These are phyloP conservation scores for Russula brevipes DNA, from an alignment of 768 basidiomycete species.

Conservation along the genomic window DNA sequence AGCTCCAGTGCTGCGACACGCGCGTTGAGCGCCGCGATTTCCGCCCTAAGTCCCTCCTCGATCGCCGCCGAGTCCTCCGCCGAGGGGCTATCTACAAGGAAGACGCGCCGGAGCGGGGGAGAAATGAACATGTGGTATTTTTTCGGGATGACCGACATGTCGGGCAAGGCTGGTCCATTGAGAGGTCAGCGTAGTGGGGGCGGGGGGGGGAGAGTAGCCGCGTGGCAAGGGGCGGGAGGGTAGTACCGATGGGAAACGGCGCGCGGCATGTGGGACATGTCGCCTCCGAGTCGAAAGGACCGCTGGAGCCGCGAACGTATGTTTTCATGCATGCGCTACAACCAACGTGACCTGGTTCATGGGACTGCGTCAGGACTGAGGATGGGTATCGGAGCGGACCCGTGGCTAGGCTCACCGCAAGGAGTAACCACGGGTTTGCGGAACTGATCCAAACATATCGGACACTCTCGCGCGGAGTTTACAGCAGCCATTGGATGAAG, in stretches of 20 bases:
- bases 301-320: neutral
- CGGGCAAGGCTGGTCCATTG: slow-evolving; percentile 4
- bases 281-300: neutral
- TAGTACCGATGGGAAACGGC: slow-evolving; percentile 13
- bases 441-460: too few species aligned
- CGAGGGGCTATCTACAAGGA: neutral
- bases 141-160: slow-evolving; percentile 12
- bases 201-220: too few species aligned
- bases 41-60: neutral
- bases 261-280: slow-evolving; percentile 22
- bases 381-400: too few species aligned
- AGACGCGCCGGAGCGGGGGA: slow-evolving; percentile 16
- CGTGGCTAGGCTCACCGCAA: too few species aligned
- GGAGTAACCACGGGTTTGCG: too few species aligned
- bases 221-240: neutral
- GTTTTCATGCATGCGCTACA: slow-evolving; percentile 10
- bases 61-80: neutral
- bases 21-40: slow-evolving; percentile 3
- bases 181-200: neutral
- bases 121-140: slow-evolving; percentile 19
- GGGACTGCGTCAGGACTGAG: too few species aligned
- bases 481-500: too few species aligned
- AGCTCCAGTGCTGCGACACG: slow-evolving; percentile 6
- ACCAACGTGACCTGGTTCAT: slow-evolving; percentile 15
- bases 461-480: too few species aligned